Percentiles rank a stretch among this genome's conserved stretches.
These are phyloP conservation scores for Sporothrix pallida DNA, from an alignment of 2,329 filamentous ascomycete species.

Conservation along the genomic window DNA sequence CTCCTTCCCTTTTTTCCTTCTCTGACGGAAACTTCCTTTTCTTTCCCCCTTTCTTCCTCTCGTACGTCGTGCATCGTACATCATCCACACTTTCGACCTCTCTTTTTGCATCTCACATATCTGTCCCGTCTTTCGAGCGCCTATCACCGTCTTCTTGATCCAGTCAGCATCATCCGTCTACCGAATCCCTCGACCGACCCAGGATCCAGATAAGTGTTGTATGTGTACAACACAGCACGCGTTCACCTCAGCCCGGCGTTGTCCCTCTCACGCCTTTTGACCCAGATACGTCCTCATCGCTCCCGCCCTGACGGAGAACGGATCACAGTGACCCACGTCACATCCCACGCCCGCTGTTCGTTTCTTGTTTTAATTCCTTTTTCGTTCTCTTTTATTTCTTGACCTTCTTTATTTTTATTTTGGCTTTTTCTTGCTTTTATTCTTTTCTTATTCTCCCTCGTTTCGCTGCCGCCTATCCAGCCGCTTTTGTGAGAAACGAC, in stretches of 20 bases:
- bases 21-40: too few relatives aligned
- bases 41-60: not conserved
- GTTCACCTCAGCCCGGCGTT: conserved; percentile 5
- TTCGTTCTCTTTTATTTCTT: not conserved
- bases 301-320: conserved; percentile 17
- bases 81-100: not conserved
- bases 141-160: conserved; percentile 4
- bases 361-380: not conserved
- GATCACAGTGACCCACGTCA: conserved; percentile 24
- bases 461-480: conserved; percentile 23
- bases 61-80: not conserved
- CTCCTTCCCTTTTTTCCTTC: not conserved
- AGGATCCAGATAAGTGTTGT: conserved; percentile 1
- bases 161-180: not conserved
- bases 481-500: conserved; percentile 21
- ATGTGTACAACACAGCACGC: conserved; percentile 16
- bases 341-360: not conserved
- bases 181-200: conserved; percentile 24
- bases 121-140: not conserved
- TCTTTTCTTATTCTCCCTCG: not conserved
- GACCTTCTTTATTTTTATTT: too few relatives aligned
- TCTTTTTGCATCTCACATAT: not conserved
- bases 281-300: conserved; percentile 25
- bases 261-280: conserved; percentile 22
- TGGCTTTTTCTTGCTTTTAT: too few relatives aligned